phyloP scores from a whole-genome alignment of 177 flowering plant species.

The Vitis hybrid region DNA sequence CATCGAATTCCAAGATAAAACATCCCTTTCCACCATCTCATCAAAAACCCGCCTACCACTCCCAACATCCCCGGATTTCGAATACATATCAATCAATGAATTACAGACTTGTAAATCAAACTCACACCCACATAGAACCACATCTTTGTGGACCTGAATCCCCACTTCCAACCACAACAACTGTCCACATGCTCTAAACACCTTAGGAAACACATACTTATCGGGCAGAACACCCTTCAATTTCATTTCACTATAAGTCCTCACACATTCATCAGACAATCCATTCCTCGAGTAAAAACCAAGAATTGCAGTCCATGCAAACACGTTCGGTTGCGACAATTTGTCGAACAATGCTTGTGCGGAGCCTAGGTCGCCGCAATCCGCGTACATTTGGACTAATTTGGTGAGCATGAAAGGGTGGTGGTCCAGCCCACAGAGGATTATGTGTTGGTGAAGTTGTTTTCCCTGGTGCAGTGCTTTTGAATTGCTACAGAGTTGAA shows the following conservation, averaged over 20 bases:
- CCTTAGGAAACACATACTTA: constrained; percentile 52
- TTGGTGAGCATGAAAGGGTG: constrained; percentile 40
- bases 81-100: constrained; percentile 58
- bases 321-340: constrained; percentile 51
- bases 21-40: constrained; percentile 40
- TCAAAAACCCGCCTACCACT: constrained; percentile 43
- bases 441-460: constrained; percentile 45
- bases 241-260: constrained; percentile 30
- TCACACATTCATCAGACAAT: constrained; percentile 26
- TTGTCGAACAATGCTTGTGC: constrained; percentile 42
- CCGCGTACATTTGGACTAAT: constrained; percentile 46
- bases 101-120: constrained; percentile 33
- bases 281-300: constrained; percentile 37
- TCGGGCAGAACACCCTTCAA: constrained; percentile 40
- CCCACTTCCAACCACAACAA: constrained; percentile 26
- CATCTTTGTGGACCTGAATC: constrained; percentile 39
- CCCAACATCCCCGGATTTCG: constrained; percentile 42
- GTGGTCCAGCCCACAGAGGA: constrained; percentile 23
- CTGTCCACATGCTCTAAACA: constrained; percentile 43
- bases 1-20: constrained; percentile 60
- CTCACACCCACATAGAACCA: constrained; percentile 30
- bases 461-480: constrained; percentile 32
- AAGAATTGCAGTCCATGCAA: constrained; percentile 56
- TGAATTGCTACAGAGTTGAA: constrained; percentile 43
- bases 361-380: constrained; percentile 31